Percentiles rank a stretch among this genome's conserved stretches.
phyloP scores from a whole-genome alignment of 2,329 filamentous ascomycete species.

The Dichotomopilus funicola region DNA sequence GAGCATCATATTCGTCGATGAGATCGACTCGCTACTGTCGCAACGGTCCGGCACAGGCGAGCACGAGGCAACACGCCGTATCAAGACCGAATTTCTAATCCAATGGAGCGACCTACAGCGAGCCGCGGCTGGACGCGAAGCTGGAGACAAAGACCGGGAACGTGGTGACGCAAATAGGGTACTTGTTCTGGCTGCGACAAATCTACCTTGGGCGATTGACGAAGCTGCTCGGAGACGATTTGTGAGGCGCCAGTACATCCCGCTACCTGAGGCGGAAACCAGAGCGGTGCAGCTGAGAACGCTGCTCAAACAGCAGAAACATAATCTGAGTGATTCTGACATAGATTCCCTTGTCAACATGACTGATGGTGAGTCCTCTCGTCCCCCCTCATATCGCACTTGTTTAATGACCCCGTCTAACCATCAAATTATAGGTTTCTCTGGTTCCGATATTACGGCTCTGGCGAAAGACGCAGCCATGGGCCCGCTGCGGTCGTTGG shows the following conservation, averaged over 20 bases:
- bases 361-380: slow-evolving; percentile 64
- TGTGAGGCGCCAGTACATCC: slow-evolving; percentile 91
- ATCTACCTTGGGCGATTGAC: slow-evolving; percentile 95
- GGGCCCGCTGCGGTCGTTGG: slow-evolving; percentile 84
- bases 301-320: slow-evolving; percentile 80
- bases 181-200: slow-evolving; percentile 89
- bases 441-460: slow-evolving; percentile 92
- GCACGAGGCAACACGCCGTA: slow-evolving; percentile 85
- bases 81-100: slow-evolving; percentile 97
- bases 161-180: slow-evolving; percentile 80
- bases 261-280: slow-evolving; percentile 78
- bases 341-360: slow-evolving; percentile 67
- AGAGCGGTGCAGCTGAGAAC: slow-evolving; percentile 72
- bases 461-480: slow-evolving; percentile 97
- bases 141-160: slow-evolving; percentile 58
- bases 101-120: slow-evolving; percentile 94
- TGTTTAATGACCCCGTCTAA: neutral
- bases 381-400: neutral
- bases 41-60: slow-evolving; percentile 77
- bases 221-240: slow-evolving; percentile 88
- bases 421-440: slow-evolving; percentile 62
- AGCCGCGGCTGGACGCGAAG: slow-evolving; percentile 78
- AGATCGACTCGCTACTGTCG: slow-evolving; percentile 91
- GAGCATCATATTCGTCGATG: slow-evolving; percentile 96
- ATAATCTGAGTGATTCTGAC: slow-evolving; percentile 65